A percentile compares a stretch with the other conserved stretches of the same genome.
phyloP scores from a whole-genome alignment of 1,139 yeast species.

The Arxiozyma heterogenica region DNA sequence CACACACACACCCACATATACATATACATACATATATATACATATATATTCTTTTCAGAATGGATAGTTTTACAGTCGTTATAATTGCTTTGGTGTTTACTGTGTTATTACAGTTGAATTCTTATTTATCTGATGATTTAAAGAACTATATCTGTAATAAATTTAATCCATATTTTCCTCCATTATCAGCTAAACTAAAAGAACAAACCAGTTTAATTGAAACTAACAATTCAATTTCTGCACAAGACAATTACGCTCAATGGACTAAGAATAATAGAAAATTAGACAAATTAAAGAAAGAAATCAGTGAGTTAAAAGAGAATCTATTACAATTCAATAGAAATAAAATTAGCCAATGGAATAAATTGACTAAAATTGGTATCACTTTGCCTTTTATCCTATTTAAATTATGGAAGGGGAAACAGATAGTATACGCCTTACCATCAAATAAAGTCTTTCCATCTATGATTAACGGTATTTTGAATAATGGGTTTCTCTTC shows the following conservation, averaged over 20 bases:
- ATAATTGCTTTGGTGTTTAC: constrained; percentile 24
- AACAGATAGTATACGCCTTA: constrained; percentile 24
- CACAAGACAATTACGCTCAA: constrained; percentile 89
- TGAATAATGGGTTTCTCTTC: constrained; percentile 28
- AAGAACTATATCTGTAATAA: constrained; percentile 13
- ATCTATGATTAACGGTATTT: constrained; percentile 21
- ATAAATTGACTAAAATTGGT: constrained; percentile 35
- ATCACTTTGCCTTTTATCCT: constrained; percentile 26
- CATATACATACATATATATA: no score
- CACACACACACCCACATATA: background rate
- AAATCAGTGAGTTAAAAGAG: constrained; percentile 45
- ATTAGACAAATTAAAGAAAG: constrained; percentile 47
- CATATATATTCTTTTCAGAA: background rate
- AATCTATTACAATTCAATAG: constrained; percentile 42
- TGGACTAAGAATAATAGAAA: constrained; percentile 90
- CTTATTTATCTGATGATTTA: constrained; percentile 21
- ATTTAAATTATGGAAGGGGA: constrained; percentile 29
- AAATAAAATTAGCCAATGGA: constrained; percentile 30
- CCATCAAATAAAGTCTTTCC: constrained; percentile 26
- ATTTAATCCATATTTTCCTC: constrained; percentile 13
- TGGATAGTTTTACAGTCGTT: constrained; percentile 12
- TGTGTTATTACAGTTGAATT: constrained; percentile 13
- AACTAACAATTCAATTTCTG: constrained; percentile 56
- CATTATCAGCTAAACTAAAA: constrained; percentile 35
- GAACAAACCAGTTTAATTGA: constrained; percentile 42